A percentile compares a stretch with the other conserved stretches of the same genome.
Conservation (phyloP, 2,329 filamentous ascomycete species). For the Thermoascus crustaceus region DNA sequence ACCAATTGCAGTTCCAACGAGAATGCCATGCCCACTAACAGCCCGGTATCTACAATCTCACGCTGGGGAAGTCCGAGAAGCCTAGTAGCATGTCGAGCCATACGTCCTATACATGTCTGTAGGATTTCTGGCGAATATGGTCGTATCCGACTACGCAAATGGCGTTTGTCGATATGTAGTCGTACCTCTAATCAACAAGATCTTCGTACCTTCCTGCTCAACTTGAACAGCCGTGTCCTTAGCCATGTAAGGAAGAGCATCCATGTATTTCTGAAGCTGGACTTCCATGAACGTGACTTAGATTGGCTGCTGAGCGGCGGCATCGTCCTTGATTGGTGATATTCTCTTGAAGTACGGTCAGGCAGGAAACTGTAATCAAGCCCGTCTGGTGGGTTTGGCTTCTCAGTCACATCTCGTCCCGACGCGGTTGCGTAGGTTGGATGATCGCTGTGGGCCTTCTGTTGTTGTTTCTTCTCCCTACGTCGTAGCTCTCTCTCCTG, state of each 20-base stretch:
- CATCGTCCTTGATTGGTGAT: conserved; percentile 2
- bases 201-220: conserved; percentile 29
- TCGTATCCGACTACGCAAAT: too few relatives aligned
- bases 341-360: neutral
- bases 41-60: too few relatives aligned
- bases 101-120: too few relatives aligned
- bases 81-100: too few relatives aligned
- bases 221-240: conserved; percentile 46
- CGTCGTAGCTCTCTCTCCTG: conserved; percentile 38
- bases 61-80: too few relatives aligned
- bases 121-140: too few relatives aligned
- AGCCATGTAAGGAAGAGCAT: conserved; percentile 50
- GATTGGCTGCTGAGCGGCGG: conserved; percentile 6
- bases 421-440: conserved; percentile 7
- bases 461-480: conserved; percentile 30
- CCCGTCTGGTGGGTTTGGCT: conserved; percentile 6
- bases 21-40: too few relatives aligned
- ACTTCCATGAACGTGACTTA: conserved; percentile 20
- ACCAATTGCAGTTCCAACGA: too few relatives aligned
- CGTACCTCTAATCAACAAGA: neutral
- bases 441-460: conserved; percentile 15
- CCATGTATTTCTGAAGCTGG: conserved; percentile 37
- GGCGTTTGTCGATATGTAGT: too few relatives aligned
- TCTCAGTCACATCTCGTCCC: conserved; percentile 16
- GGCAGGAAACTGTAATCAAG: neutral